These are phyloP conservation scores for Aspergillus quadricinctus DNA, from an alignment of 2,329 filamentous ascomycete species.

Conservation along the genomic window DNA sequence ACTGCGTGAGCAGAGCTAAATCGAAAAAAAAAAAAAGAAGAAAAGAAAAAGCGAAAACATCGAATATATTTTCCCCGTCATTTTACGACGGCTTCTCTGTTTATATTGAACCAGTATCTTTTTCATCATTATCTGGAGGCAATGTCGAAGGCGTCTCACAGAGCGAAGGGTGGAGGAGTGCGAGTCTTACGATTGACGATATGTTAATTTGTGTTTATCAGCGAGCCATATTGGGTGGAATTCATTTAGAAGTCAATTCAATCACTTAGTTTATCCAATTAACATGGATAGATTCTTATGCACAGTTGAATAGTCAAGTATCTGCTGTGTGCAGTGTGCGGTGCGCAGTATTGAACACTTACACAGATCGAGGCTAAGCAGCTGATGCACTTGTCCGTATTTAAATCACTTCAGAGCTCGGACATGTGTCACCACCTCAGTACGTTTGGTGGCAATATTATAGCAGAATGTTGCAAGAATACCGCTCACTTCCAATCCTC, in stretches of 20 bases:
- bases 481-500: background rate
- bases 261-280: background rate
- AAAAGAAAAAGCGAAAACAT: slow-evolving; percentile 5
- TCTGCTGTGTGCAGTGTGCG: background rate
- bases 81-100: slow-evolving; percentile 5
- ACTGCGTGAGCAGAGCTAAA: slow-evolving; percentile 19
- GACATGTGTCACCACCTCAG: background rate
- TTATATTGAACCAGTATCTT: slow-evolving; percentile 5
- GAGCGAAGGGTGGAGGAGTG: slow-evolving; percentile 8
- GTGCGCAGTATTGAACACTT: no score
- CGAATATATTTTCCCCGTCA: background rate
- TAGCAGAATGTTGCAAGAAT: background rate
- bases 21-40: slow-evolving; percentile 14
- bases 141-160: slow-evolving; percentile 15
- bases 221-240: background rate
- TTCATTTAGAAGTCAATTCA: background rate
- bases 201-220: background rate
- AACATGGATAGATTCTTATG: background rate
- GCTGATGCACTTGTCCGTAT: no score
- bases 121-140: background rate
- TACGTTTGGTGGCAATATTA: no score
- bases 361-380: no score
- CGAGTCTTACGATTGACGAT: slow-evolving; percentile 13
- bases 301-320: no score
- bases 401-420: background rate